Conservation (phyloP, 108 stramenopile genomes). For the Aurantiochytrium sp. region DNA sequence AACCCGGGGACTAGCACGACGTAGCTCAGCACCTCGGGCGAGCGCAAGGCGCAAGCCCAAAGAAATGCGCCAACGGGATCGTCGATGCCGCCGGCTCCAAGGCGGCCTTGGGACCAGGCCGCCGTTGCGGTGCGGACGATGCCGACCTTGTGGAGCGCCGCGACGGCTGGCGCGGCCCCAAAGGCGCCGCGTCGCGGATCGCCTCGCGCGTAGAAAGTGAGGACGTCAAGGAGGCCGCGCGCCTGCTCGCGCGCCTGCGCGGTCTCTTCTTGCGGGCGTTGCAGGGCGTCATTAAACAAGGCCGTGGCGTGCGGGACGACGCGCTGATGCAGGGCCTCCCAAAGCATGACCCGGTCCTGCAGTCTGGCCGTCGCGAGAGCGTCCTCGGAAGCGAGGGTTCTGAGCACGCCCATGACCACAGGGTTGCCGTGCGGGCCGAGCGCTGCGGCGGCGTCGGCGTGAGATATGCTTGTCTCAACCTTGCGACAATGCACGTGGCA, state of each 20-base stretch:
- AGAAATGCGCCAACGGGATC: background rate
- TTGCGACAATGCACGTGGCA: background rate
- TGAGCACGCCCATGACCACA: background rate
- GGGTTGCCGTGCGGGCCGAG: background rate
- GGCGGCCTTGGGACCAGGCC: background rate
- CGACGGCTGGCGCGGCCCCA: background rate
- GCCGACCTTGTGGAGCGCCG: background rate
- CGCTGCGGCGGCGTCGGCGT: background rate
- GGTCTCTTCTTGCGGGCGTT: background rate
- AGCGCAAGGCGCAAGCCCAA: background rate
- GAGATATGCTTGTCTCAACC: background rate
- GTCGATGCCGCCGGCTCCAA: background rate
- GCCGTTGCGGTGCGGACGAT: background rate
- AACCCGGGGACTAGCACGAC: background rate
- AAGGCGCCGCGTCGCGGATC: background rate
- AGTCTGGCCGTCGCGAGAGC: background rate
- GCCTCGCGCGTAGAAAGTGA: background rate
- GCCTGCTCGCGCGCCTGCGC: background rate
- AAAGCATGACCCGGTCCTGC: background rate
- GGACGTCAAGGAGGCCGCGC: background rate
- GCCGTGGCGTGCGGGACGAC: background rate
- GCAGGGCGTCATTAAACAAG: background rate
- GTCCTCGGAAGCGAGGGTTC: background rate
- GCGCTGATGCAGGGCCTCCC: background rate
- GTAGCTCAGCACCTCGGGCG: background rate